phyloP scores from a whole-genome alignment of 192 early-diverging fungal species.

The Umbelopsis ramanniana region DNA sequence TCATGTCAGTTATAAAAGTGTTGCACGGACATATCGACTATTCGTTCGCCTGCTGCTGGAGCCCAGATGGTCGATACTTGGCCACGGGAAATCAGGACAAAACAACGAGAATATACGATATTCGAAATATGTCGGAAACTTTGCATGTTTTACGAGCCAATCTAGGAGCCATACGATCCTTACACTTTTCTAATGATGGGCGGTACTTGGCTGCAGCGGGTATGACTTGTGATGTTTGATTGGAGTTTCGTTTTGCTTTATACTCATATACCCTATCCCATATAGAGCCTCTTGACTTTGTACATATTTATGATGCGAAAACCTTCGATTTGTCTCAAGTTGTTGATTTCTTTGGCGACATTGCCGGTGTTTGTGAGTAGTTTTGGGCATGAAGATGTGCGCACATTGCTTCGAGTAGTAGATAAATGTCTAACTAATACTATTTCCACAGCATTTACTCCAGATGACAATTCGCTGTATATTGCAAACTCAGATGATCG shows the following conservation, averaged over 20 bases:
- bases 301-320: constrained; percentile 61
- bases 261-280: neutral
- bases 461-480: constrained; percentile 54
- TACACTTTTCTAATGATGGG: constrained; percentile 64
- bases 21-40: constrained; percentile 68
- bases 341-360: constrained; percentile 76
- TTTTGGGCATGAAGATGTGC: neutral
- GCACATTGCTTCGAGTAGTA: too few species aligned
- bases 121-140: constrained; percentile 56
- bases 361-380: constrained; percentile 56
- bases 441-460: constrained; percentile 40
- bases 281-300: constrained; percentile 65
- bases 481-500: constrained; percentile 58
- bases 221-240: constrained; percentile 11
- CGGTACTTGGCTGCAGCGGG: constrained; percentile 58
- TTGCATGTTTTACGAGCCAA: constrained; percentile 52
- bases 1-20: constrained; percentile 23
- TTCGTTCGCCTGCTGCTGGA: constrained; percentile 73
- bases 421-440: too few species aligned
- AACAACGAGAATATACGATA: constrained; percentile 65
- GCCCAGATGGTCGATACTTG: constrained; percentile 54
- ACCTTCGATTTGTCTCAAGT: constrained; percentile 52
- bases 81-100: constrained; percentile 72
- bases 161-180: constrained; percentile 61
- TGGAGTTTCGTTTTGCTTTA: neutral